Percentiles rank a stretch among this genome's conserved stretches.
Conservation (phyloP, 1,284 basidiomycete species). For the Puccinia polysora region DNA sequence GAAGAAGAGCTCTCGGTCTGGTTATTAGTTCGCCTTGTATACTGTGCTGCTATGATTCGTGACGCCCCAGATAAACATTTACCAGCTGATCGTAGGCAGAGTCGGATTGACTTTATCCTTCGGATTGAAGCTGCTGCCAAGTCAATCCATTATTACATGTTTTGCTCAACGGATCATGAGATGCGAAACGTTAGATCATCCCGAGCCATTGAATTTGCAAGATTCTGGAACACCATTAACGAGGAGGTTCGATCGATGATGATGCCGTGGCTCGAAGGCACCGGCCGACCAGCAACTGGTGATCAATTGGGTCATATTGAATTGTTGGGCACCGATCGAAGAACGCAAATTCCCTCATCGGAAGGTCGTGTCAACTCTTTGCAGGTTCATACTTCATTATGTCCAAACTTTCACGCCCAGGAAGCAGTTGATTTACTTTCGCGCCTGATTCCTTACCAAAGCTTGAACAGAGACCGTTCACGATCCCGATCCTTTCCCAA, state of each 20-base stretch:
- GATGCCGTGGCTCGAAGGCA: conserved; percentile 6
- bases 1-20: conserved; percentile 42
- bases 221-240: conserved; percentile 36
- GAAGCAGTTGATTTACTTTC: conserved; percentile 4
- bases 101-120: conserved; percentile 23
- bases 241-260: conserved; percentile 41
- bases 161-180: conserved; percentile 29
- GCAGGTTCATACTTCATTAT: conserved; percentile 10
- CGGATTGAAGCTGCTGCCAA: conserved; percentile 18
- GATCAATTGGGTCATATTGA: conserved; percentile 9
- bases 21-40: conserved; percentile 30
- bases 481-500: conserved; percentile 37
- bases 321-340: conserved; percentile 34
- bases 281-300: not conserved
- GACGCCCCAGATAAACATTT: not conserved
- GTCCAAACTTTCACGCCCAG: not conserved
- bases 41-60: conserved; percentile 29
- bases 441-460: conserved; percentile 2
- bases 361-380: not conserved
- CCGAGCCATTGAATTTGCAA: conserved; percentile 32
- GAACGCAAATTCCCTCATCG: conserved; percentile 35
- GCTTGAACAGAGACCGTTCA: conserved; percentile 41
- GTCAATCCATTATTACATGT: conserved; percentile 33
- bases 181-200: conserved; percentile 12
- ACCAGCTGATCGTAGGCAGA: conserved; percentile 8